Percentiles rank a stretch among this genome's conserved stretches.
These are phyloP conservation scores for Ilyonectria mors-panacis DNA, from an alignment of 2,329 filamentous ascomycete species.

Conservation along the genomic window DNA sequence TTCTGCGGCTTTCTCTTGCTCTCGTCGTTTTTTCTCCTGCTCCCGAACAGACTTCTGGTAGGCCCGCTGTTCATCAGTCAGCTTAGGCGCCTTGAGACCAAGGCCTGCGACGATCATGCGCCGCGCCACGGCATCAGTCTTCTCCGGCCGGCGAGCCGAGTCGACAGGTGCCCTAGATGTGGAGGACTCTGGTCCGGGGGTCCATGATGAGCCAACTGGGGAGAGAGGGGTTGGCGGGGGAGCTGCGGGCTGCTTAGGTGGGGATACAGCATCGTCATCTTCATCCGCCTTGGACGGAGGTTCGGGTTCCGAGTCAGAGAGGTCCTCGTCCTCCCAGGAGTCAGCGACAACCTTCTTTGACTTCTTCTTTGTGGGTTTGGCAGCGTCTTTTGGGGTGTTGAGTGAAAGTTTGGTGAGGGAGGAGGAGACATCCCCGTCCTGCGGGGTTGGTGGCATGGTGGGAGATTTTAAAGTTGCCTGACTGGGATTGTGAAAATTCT, in stretches of 20 bases:
- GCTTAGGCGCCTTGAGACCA: slow-evolving; percentile 83
- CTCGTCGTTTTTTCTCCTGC: slow-evolving; percentile 84
- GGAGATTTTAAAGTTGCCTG: neutral
- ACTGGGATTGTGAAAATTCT: neutral
- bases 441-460: slow-evolving; percentile 42
- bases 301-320: slow-evolving; percentile 60
- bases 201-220: slow-evolving; percentile 54
- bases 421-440: slow-evolving; percentile 47
- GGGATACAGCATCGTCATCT: slow-evolving; percentile 60
- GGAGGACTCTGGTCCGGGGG: slow-evolving; percentile 30
- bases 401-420: slow-evolving; percentile 53
- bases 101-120: slow-evolving; percentile 91
- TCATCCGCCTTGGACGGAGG: slow-evolving; percentile 49
- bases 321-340: slow-evolving; percentile 72
- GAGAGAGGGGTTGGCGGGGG: slow-evolving; percentile 79
- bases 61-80: slow-evolving; percentile 89
- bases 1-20: slow-evolving; percentile 79
- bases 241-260: slow-evolving; percentile 56
- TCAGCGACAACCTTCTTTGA: slow-evolving; percentile 54
- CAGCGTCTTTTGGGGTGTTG: slow-evolving; percentile 38
- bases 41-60: slow-evolving; percentile 88
- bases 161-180: slow-evolving; percentile 29
- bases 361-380: slow-evolving; percentile 48
- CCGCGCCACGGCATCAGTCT: slow-evolving; percentile 91
- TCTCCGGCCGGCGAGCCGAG: slow-evolving; percentile 76